Evolutionary conservation across 2,329 filamentous ascomycete species (phyloP), one percentile per base, ranked within the genome.

Genomic region (Colletotrichum agaves): DNA sequence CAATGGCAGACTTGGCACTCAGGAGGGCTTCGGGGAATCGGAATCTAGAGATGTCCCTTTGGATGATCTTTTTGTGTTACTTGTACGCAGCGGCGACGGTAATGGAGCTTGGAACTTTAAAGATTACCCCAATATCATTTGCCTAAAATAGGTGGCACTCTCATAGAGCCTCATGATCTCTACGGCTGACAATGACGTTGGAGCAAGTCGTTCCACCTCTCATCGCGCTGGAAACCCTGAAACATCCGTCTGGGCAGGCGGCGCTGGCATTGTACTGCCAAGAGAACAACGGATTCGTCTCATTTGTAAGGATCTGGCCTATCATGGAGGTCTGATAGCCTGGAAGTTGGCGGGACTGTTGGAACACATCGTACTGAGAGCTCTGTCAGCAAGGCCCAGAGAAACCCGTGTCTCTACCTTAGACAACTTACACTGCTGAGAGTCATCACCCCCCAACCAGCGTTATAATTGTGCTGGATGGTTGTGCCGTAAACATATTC

Each of bases 401-500:
- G 5, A 0, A 2, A 0, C 3, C 3, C 1, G 2, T 10, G 21
- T 12, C 12, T 3, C 5, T 3, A n/a, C n/a, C n/a, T n/a, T n/a
- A 39, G 4, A 1, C 2, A 12, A 50, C 47, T 44, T 43, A 68
- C 65, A 21, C 61, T 68, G 35, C 65, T 66, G 1, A 68, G 41
- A 3, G 65, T 66, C 61, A 68, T 60, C 0, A 65, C 55, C 8
- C 63, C 56, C 63, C 50, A 67, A 10, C 56, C 57, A 7, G 49
- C 57, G 37, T 69, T 60, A 13, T 84, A 75, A 33, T 87, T 76
- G 6, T 75, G 78, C 17, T 82, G 76, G 59, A 86, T 84, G 4
- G 79, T 82, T 0, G 84, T 87, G 5, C 84, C 85, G 71, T 83
- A 88, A 8, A 88, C 79, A 71, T 85, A 85, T 74, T 88, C 86